A percentile compares a stretch with the other conserved stretches of the same genome.
These are phyloP conservation scores for Rhodotorula babjevae DNA, from an alignment of 768 basidiomycete genomes.

Conservation along the genomic window DNA sequence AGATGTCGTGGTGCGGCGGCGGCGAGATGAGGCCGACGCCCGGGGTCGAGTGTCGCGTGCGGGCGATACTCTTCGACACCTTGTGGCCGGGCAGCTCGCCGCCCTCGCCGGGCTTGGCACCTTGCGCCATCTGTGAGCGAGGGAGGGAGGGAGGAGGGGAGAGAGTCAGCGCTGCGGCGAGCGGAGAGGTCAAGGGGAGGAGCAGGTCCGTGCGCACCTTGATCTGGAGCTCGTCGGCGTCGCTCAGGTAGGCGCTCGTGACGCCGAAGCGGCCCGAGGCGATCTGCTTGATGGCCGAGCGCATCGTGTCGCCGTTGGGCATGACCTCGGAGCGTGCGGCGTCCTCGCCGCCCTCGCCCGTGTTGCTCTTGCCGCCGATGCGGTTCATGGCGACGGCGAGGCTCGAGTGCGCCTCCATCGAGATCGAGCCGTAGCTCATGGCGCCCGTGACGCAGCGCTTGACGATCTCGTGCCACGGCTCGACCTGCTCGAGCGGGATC, in stretches of 20 bases:
- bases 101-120: slow-evolving; percentile 99
- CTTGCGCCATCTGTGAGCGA: slow-evolving; percentile 91
- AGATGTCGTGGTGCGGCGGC: slow-evolving; percentile 95
- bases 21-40: slow-evolving; percentile 98
- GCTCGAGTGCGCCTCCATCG: slow-evolving; percentile 97
- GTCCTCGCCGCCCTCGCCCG: slow-evolving; percentile 98
- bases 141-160: slow-evolving; percentile 72
- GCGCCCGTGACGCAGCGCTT: slow-evolving; percentile 96
- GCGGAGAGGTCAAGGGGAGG: not conserved
- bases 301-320: slow-evolving; percentile 83
- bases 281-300: slow-evolving; percentile 75
- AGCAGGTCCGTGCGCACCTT: not conserved
- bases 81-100: slow-evolving; percentile 98
- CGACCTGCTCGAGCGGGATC: slow-evolving; percentile 96
- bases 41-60: slow-evolving; percentile 95
- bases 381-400: slow-evolving; percentile 98
- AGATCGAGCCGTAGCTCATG: slow-evolving; percentile 77
- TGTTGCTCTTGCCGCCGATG: slow-evolving; percentile 96
- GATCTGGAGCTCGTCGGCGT: slow-evolving; percentile 95
- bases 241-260: slow-evolving; percentile 94
- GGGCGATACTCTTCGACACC: slow-evolving; percentile 87
- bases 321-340: slow-evolving; percentile 79
- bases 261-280: slow-evolving; percentile 67
- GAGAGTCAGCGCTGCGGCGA: not conserved
- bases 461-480: slow-evolving; percentile 99